Evolutionary conservation across 352 stramenopile species (phyloP).

Genomic region (Globisporangium parvum): DNA sequence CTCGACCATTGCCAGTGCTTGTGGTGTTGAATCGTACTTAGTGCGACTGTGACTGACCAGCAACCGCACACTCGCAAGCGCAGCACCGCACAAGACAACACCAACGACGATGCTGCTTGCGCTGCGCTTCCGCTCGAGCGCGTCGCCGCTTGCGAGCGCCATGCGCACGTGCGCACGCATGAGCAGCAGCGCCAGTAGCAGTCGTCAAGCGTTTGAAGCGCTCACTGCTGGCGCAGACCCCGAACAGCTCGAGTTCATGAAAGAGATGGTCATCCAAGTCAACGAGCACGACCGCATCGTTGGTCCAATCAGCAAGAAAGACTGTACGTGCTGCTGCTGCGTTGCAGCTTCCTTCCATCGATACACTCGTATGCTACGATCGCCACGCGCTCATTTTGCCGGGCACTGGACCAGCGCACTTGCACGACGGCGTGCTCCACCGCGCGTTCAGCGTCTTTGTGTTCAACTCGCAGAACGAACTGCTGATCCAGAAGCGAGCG

Average conservation of each 20-base stretch:
- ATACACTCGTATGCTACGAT: neutral
- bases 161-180: constrained; percentile 5
- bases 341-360: neutral
- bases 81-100: neutral
- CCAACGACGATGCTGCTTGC: constrained; percentile 8
- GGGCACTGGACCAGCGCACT: constrained; percentile 37
- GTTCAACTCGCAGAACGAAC: constrained; percentile 82
- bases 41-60: neutral
- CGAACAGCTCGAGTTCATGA: constrained; percentile 86
- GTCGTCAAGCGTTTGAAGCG: constrained; percentile 48
- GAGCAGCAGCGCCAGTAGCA: constrained; percentile 7
- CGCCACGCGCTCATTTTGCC: neutral
- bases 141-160: constrained; percentile 12
- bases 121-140: neutral
- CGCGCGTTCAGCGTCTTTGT: constrained; percentile 85
- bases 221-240: constrained; percentile 61
- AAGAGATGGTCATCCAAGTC: constrained; percentile 88
- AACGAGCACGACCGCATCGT: constrained; percentile 78
- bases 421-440: constrained; percentile 73
- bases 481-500: constrained; percentile 90
- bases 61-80: neutral
- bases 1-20: too few species aligned
- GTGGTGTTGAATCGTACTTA: too few species aligned
- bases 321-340: constrained; percentile 22
- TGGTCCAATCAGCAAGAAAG: constrained; percentile 85